Evolutionary conservation across 768 basidiomycete genomes (phyloP).

Genomic region (Hypholoma fasciculare): DNA sequence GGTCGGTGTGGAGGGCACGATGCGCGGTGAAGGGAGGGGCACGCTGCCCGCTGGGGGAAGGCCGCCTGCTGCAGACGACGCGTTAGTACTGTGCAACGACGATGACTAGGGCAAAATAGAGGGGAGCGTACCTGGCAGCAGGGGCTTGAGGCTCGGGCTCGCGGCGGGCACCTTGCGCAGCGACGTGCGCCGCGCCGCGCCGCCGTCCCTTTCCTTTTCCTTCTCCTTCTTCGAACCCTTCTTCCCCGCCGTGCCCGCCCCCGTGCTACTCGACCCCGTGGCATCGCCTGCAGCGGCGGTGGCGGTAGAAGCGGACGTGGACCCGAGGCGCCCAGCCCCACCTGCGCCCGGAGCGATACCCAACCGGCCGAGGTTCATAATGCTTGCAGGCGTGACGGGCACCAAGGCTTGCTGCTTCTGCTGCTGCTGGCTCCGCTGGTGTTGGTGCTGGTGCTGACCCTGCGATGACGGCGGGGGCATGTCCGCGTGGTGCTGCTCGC

Average conservation of each 20-base stretch:
- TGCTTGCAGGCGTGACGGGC: slow-evolving; percentile 89
- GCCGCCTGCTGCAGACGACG: slow-evolving; percentile 12
- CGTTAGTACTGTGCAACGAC: not conserved
- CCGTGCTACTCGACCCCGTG: not conserved
- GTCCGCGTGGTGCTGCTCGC: not conserved
- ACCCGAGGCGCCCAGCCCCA: slow-evolving; percentile 11
- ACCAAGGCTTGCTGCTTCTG: slow-evolving; percentile 37
- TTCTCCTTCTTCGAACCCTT: slow-evolving; percentile 12
- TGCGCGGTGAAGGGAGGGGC: slow-evolving; percentile 15
- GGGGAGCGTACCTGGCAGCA: slow-evolving; percentile 63
- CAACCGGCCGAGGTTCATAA: slow-evolving; percentile 83
- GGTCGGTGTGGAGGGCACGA: slow-evolving; percentile 7
- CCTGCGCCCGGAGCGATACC: slow-evolving; percentile 37
- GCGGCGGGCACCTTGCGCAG: slow-evolving; percentile 26
- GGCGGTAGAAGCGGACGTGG: not conserved
- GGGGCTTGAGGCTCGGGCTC: slow-evolving; percentile 65
- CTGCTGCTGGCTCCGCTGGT: slow-evolving; percentile 8
- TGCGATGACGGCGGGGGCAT: too few species aligned
- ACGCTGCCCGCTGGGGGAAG: slow-evolving; percentile 16
- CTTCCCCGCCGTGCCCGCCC: not conserved
- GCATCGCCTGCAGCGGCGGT: not conserved
- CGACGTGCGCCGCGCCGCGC: slow-evolving; percentile 13
- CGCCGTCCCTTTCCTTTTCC: slow-evolving; percentile 9
- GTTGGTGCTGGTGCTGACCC: slow-evolving; percentile 6
- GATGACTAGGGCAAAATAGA: not conserved